A percentile compares a stretch with the other conserved stretches of the same genome.
These are phyloP conservation scores for Hirschioporus abietinus DNA, from an alignment of 768 basidiomycete species.

Conservation along the genomic window DNA sequence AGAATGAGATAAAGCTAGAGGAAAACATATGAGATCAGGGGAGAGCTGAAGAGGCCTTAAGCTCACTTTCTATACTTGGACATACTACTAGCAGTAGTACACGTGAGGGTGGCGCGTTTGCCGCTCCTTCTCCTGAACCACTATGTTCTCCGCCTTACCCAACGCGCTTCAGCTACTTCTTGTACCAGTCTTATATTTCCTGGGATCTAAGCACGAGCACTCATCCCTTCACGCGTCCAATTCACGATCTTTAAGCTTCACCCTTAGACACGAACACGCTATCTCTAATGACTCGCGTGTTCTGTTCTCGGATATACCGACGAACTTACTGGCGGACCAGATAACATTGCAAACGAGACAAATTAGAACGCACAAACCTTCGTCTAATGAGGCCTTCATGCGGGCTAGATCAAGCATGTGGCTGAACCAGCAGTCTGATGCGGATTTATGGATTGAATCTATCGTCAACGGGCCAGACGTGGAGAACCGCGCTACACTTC, in stretches of 20 bases:
- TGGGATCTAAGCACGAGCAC: neutral
- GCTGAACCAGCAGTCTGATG: slow-evolving; percentile 32
- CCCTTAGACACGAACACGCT: slow-evolving; percentile 62
- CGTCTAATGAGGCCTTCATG: slow-evolving; percentile 32
- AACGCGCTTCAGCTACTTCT: slow-evolving; percentile 19
- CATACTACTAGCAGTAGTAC: neutral
- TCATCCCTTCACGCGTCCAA: neutral
- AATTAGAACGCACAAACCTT: slow-evolving; percentile 40
- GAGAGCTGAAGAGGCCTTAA: neutral
- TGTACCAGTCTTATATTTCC: slow-evolving; percentile 15
- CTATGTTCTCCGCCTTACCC: slow-evolving; percentile 13
- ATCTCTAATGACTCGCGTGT: slow-evolving; percentile 47
- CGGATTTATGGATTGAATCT: slow-evolving; percentile 57
- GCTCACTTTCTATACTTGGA: neutral
- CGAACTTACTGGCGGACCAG: slow-evolving; percentile 25
- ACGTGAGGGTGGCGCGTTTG: neutral
- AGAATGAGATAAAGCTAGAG: neutral
- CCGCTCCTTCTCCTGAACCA: slow-evolving; percentile 2
- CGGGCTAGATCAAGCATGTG: slow-evolving; percentile 33
- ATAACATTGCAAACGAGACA: slow-evolving; percentile 38
- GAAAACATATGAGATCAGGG: neutral
- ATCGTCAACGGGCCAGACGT: slow-evolving; percentile 70
- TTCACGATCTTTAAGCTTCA: slow-evolving; percentile 42
- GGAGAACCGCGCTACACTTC: slow-evolving; percentile 62
- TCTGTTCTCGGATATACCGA: slow-evolving; percentile 50